Conservation (phyloP, 805 yeast species). For the Lachancea quebecensis region DNA sequence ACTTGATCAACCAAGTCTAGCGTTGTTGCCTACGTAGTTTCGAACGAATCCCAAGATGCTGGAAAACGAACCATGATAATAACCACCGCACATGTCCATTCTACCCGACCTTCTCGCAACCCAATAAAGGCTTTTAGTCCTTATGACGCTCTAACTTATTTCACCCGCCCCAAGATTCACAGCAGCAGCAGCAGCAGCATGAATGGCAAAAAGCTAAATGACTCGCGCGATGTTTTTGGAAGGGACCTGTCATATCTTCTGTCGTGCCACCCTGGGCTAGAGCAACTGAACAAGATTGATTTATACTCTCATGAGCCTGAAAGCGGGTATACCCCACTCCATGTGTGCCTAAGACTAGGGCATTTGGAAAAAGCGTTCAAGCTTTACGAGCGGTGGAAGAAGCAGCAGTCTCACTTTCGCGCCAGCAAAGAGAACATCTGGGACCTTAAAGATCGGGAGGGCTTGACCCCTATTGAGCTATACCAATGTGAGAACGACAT, state of each 20-base stretch:
- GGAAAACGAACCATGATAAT: too few species aligned
- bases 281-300: constrained; percentile 26
- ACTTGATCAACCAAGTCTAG: too few species aligned
- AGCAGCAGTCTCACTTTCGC: constrained; percentile 9
- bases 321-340: constrained; percentile 77
- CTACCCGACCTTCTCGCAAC: too few species aligned
- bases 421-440: constrained; percentile 19
- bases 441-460: constrained; percentile 58
- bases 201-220: constrained; percentile 9
- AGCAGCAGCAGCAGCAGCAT: background rate
- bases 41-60: too few species aligned
- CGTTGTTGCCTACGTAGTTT: too few species aligned
- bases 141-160: too few species aligned
- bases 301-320: constrained; percentile 53
- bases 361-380: constrained; percentile 25
- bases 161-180: too few species aligned
- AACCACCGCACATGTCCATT: too few species aligned
- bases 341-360: constrained; percentile 43
- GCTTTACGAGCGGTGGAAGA: constrained; percentile 25
- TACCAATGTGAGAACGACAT: constrained; percentile 39
- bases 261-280: constrained; percentile 17
- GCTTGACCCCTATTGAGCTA: constrained; percentile 66
- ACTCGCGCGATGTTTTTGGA: constrained; percentile 62
- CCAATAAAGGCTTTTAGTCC: too few species aligned
- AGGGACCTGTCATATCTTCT: constrained; percentile 33